Evolutionary conservation across 345 rosid species (phyloP).

Genomic region (Gossypium sturtianum): DNA sequence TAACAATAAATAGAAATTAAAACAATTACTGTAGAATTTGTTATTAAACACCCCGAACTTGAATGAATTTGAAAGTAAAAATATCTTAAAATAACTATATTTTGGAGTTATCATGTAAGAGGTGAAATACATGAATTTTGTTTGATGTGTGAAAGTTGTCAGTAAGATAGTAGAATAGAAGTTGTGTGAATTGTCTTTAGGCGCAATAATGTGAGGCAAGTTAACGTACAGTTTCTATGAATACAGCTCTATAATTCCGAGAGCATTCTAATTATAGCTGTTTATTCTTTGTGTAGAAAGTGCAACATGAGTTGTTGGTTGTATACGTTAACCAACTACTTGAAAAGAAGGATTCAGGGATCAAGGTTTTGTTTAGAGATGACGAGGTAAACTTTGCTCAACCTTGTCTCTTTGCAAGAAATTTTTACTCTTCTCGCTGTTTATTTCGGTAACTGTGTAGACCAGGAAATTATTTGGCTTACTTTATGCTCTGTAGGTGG

Average conservation of each 20-base stretch:
- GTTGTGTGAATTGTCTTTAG: neutral
- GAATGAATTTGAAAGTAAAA: no score
- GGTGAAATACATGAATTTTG: neutral
- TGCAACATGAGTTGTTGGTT: slow-evolving; percentile 77
- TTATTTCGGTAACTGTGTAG: neutral
- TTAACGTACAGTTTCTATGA: neutral
- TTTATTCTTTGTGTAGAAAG: slow-evolving; percentile 52
- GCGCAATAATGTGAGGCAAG: neutral
- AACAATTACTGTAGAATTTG: no score
- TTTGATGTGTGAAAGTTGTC: slow-evolving; percentile 3
- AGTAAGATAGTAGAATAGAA: neutral
- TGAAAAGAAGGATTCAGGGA: slow-evolving; percentile 90
- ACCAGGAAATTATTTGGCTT: neutral
- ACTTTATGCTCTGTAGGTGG: slow-evolving; percentile 42
- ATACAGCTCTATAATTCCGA: neutral
- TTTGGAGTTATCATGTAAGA: neutral
- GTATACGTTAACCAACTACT: slow-evolving; percentile 55
- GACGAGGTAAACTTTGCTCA: slow-evolving; percentile 52
- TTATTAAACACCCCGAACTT: no score
- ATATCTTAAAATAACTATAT: no score
- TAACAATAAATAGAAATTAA: no score
- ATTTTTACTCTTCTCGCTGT: neutral
- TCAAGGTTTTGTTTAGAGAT: slow-evolving; percentile 74
- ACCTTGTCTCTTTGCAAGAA: neutral
- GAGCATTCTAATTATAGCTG: neutral